These are phyloP conservation scores for Phialophora macrospora DNA, from an alignment of 2,329 filamentous ascomycete genomes.

Conservation along the genomic window DNA sequence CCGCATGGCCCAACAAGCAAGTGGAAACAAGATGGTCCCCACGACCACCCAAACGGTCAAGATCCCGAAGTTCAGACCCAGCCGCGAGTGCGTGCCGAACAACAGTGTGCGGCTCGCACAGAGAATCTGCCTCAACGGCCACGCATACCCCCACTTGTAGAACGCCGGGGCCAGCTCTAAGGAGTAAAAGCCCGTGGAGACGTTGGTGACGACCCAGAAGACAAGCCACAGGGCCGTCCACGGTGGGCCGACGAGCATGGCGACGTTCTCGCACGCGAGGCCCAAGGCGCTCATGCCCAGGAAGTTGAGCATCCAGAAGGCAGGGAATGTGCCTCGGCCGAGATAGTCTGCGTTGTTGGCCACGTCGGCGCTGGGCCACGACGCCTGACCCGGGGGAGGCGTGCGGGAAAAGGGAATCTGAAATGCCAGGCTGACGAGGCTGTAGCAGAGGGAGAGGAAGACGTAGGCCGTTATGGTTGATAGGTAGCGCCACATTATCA, in stretches of 20 bases:
- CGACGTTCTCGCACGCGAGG: conserved; percentile 68
- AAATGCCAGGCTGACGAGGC: conserved; percentile 66
- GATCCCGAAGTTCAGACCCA: conserved; percentile 64
- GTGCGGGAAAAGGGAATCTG: conserved; percentile 62
- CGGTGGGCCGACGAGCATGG: conserved; percentile 65
- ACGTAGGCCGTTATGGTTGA: conserved; percentile 64
- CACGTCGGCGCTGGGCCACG: not conserved
- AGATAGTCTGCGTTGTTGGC: conserved; percentile 58
- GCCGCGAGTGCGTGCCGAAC: conserved; percentile 61
- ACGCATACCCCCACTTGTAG: conserved; percentile 66
- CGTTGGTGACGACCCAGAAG: conserved; percentile 71
- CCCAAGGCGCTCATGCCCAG: conserved; percentile 67
- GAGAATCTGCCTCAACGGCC: conserved; percentile 67
- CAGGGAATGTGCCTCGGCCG: conserved; percentile 62
- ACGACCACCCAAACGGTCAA: conserved; percentile 62
- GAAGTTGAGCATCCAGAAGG: conserved; percentile 69
- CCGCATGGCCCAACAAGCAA: conserved; percentile 42
- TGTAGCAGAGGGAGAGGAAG: conserved; percentile 67
- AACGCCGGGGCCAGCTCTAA: conserved; percentile 64
- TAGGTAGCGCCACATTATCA: conserved; percentile 56
- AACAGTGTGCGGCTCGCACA: conserved; percentile 64
- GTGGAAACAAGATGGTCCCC: conserved; percentile 59
- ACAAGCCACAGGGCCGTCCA: conserved; percentile 67
- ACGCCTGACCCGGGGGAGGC: conserved; percentile 47
- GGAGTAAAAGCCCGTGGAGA: conserved; percentile 64